Base-by-base conservation (phyloP, 2,329 filamentous ascomycete species). In the Hysterium pulicare region DNA sequence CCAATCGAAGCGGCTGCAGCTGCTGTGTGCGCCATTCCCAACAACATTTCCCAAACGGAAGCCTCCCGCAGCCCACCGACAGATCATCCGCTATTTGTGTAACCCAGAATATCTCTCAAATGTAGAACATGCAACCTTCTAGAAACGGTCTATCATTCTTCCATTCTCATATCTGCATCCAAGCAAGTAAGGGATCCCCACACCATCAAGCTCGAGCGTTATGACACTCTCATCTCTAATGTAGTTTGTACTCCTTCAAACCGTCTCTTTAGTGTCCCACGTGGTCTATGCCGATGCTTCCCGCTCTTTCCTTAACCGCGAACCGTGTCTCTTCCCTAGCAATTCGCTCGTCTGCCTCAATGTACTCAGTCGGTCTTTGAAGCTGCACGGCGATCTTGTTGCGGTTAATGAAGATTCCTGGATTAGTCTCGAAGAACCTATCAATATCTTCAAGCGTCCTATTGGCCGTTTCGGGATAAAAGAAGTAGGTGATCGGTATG, bases 381-480 rank as follows among this genome's bases (percentile, higher is more conserved):
- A 47, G 28, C 52, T 62, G 58, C 58, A 59, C 33, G 19, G 31
- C 32, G 16, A 38, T 46, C 50, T 38, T 3, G 39, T 55, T 50
- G 9, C 6, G 13, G 51, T 54, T 31, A 57, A 48, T 33, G 46
- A 19, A 45, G 36, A 47, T 47, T 49, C 42, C 44, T 22, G 38
- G 38, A 6, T 23, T 15, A 15, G 26, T 13, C 17, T 41, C 28
- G 20, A 41, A 41, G 38, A 33, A 42, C 13, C 32, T 20, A 46
- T 76, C 72, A 55, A 76, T 74, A 33, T 76, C 72, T 50, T 77
- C 73, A 5, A 77, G 61, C 0, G 73, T 62, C 2, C 50, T 31
- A 35, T 71, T 62, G 5, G 69, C 70, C 3, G 78, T 79, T 55
- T 80, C 77, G 0, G 77, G 76, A 42, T 77, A 76, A 33, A 78